Conservation (phyloP, 2,329 filamentous ascomycete species). For the Talaromyces marneffei region DNA sequence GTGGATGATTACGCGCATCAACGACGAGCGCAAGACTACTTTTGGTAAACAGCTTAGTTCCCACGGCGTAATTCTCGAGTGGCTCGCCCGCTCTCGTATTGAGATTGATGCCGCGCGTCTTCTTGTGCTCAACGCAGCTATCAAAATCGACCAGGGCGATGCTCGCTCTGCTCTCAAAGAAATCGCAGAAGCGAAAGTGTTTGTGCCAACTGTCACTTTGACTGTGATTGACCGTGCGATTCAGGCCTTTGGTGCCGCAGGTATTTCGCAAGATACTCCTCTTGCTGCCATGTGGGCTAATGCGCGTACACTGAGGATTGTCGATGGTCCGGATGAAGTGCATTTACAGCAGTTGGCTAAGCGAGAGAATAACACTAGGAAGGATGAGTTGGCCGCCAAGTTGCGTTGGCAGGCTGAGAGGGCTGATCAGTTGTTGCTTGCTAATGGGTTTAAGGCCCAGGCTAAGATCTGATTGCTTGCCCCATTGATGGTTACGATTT, state of each 20-base stretch:
- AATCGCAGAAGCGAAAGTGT: constrained; percentile 91
- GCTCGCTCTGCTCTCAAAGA: constrained; percentile 87
- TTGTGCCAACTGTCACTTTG: constrained; percentile 75
- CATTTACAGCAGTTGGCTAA: constrained; percentile 59
- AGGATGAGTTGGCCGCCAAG: constrained; percentile 39
- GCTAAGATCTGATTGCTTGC: constrained; percentile 26
- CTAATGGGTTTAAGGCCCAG: constrained; percentile 33
- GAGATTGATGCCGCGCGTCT: constrained; percentile 91
- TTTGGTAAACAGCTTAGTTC: constrained; percentile 83
- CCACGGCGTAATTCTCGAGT: constrained; percentile 92
- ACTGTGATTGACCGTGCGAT: constrained; percentile 90
- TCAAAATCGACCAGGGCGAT: constrained; percentile 84
- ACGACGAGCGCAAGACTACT: constrained; percentile 82
- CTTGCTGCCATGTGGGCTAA: constrained; percentile 76
- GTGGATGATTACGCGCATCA: constrained; percentile 90
- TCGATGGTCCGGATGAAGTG: constrained; percentile 95
- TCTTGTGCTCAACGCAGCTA: constrained; percentile 85
- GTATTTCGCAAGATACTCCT: constrained; percentile 90
- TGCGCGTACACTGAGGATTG: constrained; percentile 75
- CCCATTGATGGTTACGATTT: neutral
- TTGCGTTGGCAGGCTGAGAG: constrained; percentile 39
- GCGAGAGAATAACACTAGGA: constrained; percentile 50
- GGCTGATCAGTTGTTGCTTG: constrained; percentile 32
- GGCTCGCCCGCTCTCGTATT: constrained; percentile 84
- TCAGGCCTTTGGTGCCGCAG: constrained; percentile 84